Base-by-base conservation (phyloP, 208 protist genomes). In the Leishmania amazonensis region DNA sequence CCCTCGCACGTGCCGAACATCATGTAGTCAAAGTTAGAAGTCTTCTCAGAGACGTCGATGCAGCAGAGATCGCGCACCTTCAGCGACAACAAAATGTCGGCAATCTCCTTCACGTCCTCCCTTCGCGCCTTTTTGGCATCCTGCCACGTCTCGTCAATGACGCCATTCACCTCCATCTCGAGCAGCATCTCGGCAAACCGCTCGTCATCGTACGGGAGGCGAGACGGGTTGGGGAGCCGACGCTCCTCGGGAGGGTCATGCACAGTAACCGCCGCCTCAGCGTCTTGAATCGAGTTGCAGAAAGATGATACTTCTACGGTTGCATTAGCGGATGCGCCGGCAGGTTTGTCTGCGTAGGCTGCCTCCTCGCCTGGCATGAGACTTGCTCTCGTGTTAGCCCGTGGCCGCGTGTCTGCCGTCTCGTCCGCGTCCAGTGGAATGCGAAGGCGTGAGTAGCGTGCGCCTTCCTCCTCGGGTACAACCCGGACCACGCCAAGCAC, bases 121-220 rank as follows among this genome's bases (percentile, higher is more conserved):
- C 96, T 67, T 79, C 91, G 88, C 6, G 95, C 93, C 64, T 87
- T 89, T 40, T 83, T 79, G 5, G 83, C 78, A 82, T 98, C 93
- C 75, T 98, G 95, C 94, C 95, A 98, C 17, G 85, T 62, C 51
- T 98, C 93, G 84, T 96, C 95, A 83, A 98, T 92, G 28, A 89
- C 89, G 40, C 95, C 95, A 49, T 98, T 93, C 75, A 97, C 93
- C 79, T 97, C 93, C 95, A 98, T 98, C 78, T 96, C 75, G n/a
- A 98, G 86, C 60, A 98, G 62, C 86, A 87, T 95, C 65, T 96
- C 91, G 0, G 95, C 95, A 84, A 96, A 97, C 4, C 76, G 78
- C 74, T 96, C 91, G 80, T 98, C 95, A 79, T 98, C 95, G 87
- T 95, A 98, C 21, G 95, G 93, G 24, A 98, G 92, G 2, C 47